Base-by-base conservation (phyloP, 805 yeast genomes). In the Isabelozyma rhagii region DNA sequence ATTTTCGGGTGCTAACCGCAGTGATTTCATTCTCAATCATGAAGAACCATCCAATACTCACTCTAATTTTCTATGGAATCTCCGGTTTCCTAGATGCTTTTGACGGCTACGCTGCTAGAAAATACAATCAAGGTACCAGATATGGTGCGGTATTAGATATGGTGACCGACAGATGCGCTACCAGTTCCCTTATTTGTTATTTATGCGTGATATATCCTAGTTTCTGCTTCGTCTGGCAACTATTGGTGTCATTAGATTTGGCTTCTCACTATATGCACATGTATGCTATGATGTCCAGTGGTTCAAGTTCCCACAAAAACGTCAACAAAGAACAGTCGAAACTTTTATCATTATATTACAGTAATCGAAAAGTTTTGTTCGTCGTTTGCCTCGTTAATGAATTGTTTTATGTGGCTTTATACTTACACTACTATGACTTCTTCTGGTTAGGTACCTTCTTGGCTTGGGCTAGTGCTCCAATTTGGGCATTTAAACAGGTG, bases 91-190 rank as follows among this genome's bases (percentile, higher is more conserved):
- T 94, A 54, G 99, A 94, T 69, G 99, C 99, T 0, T 81, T 91
- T 50, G 99, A 94, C 66, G 99, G 99, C 4, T 84, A 86, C 48
- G 96, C 97, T 50, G 99, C 99, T 4, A 80, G 99, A 55, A 80
- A 79, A 60, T 89, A 78, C 66, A 82, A 88, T 65, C 99, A 94
- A 68, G 86, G 96, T 13, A 89, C 97, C 31, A 80, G 82, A 57
- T 89, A 90, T 57, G 99, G 99, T 38, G 98, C 99, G 15, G 96
- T 96, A 17, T 79, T 94, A 59, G 99, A 94, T 69, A 94, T 94
- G 99, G 97, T 94, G 31, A 93, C 99, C 15, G 99, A 94, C 67
- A 80, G 99, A 63, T 94, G 97, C 66, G 92, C 99, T 11, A 94
- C 99, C 0, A 82, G 96, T 11, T 87, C 97, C n/a, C 78, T 94